These are phyloP conservation scores for Chalciporus chontae DNA, from an alignment of 768 basidiomycete species.

Conservation along the genomic window DNA sequence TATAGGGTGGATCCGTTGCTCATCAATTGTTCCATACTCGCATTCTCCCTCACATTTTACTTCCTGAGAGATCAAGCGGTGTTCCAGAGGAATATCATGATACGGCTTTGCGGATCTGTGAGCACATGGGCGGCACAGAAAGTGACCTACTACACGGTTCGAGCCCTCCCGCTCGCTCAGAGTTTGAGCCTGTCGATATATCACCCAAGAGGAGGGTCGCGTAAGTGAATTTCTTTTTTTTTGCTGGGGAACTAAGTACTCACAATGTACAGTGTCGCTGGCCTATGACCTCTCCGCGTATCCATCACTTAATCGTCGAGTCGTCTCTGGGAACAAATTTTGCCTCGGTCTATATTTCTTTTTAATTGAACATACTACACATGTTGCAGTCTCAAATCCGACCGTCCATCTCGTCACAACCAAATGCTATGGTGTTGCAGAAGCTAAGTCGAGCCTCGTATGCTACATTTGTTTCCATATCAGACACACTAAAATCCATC, in stretches of 20 bases:
- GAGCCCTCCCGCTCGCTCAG: not conserved
- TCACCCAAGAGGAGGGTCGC: slow-evolving; percentile 19
- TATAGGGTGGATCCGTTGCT: slow-evolving; percentile 32
- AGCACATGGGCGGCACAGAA: slow-evolving; percentile 30
- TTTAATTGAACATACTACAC: slow-evolving; percentile 9
- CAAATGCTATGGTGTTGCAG: not conserved
- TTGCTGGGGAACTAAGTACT: not conserved
- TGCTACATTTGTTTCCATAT: not conserved
- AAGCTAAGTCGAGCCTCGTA: not conserved
- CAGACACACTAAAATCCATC: not conserved
- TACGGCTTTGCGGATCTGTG: slow-evolving; percentile 23
- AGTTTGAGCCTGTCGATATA: slow-evolving; percentile 7
- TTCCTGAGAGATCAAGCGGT: slow-evolving; percentile 24
- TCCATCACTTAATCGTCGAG: slow-evolving; percentile 3
- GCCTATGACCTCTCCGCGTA: slow-evolving; percentile 5
- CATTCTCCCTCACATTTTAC: slow-evolving; percentile 31
- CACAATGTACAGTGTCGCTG: slow-evolving; percentile 14
- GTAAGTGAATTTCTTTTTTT: slow-evolving; percentile 13
- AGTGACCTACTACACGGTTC: slow-evolving; percentile 13
- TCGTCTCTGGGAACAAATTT: slow-evolving; percentile 5
- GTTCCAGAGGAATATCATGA: slow-evolving; percentile 31
- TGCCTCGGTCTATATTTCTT: slow-evolving; percentile 4
- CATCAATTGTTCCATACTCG: slow-evolving; percentile 35
- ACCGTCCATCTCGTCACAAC: not conserved
- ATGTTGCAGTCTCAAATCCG: not conserved